Base-by-base conservation (phyloP, 305 asterid species). In the Nicotiana rustica region DNA sequence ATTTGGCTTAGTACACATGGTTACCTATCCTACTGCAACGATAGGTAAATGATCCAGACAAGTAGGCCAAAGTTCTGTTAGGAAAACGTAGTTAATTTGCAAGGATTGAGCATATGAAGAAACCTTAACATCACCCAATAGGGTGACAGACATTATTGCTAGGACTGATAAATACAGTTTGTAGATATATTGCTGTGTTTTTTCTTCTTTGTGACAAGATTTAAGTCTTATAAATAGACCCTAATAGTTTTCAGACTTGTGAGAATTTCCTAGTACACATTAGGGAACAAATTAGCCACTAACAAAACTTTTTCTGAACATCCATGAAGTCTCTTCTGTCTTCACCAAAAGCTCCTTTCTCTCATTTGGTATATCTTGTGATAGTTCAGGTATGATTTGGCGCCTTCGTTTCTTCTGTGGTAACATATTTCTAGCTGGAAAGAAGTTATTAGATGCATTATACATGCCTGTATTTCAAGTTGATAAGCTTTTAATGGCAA, bases 241-340 rank as follows among this genome's bases (percentile, higher is more conserved):
- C 33, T 7, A 17, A 17, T 9, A 35, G 3, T 17, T 67, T 35
- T 67, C 14, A 4, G 76, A 8, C 79, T 47, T 25, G 41, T 73
- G 41, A 73, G 79, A 47, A 73, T 47, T 73, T 21, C 49, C 79
- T 21, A 4, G 79, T 60, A 73, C 41, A 1, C 49, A 19, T 6
- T 73, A 49, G 59, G 79, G 25, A 73, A 73, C 79, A 31, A 71
- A 71, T 10, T 71, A 15, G 21, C 35, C 38, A 47, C 79, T 71
- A 73, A 73, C 21, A 8, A 12, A 47, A 44, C 61, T 21, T 71
- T 33, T 73, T 57, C 12, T 5, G 79, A 47, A 73, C 21, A 73
- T 47, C 41, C 15, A 49, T 19, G 7, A 70, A 47, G 41, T 21
- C 4, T 17, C 25, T 44, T 56, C 41, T 21, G 13, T 71, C 61